Conservation (phyloP, 2,329 filamentous ascomycete genomes). For the Alternaria sp. region DNA sequence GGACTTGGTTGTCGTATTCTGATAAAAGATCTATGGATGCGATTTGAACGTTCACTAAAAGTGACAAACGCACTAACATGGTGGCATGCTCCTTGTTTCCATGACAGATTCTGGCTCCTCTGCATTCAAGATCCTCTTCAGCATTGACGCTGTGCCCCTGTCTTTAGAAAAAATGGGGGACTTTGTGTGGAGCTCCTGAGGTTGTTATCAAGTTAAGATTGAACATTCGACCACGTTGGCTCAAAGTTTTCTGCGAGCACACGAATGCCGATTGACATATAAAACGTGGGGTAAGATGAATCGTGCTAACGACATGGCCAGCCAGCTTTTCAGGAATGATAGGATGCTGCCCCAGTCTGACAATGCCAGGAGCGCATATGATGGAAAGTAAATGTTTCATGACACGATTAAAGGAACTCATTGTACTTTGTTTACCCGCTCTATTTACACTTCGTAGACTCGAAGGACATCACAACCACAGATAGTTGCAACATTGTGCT, state of each 20-base stretch:
- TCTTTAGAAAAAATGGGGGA: neutral
- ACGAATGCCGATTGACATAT: too few species aligned
- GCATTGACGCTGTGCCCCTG: neutral
- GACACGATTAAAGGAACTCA: neutral
- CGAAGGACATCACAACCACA: too few species aligned
- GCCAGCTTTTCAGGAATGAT: too few species aligned
- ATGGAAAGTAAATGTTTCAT: neutral
- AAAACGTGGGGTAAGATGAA: too few species aligned
- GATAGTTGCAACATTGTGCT: too few species aligned
- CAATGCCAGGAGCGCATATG: neutral
- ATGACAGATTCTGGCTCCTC: neutral
- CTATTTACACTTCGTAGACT: neutral
- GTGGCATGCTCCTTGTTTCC: neutral
- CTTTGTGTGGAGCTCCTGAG: neutral
- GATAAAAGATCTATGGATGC: slow-evolving; percentile 30
- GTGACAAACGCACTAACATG: neutral
- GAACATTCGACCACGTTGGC: too few species aligned
- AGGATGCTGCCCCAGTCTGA: neutral
- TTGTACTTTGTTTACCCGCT: neutral
- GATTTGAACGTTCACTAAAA: slow-evolving; percentile 18
- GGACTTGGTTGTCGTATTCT: slow-evolving; percentile 21
- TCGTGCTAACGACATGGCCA: too few species aligned
- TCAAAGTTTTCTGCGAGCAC: too few species aligned
- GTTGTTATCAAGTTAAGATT: too few species aligned
- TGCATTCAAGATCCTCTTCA: neutral